Conservation (phyloP, 768 basidiomycete species). For the Exsudoporus frostii region DNA sequence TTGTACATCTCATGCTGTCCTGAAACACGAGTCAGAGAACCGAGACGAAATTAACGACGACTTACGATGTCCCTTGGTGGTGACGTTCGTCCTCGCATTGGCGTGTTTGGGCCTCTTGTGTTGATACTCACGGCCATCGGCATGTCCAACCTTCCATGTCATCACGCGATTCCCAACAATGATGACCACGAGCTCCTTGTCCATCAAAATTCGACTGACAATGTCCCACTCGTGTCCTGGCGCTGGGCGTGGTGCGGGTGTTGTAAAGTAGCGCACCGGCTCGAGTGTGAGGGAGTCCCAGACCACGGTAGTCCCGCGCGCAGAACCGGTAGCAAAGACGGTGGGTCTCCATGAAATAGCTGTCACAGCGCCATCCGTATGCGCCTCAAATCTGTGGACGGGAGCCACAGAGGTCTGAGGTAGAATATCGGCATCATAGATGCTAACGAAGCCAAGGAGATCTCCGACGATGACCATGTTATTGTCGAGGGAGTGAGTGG, state of each 20-base stretch:
- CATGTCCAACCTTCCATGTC: constrained; percentile 63
- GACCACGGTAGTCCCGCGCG: constrained; percentile 52
- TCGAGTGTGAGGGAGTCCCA: constrained; percentile 68
- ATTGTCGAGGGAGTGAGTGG: constrained; percentile 34
- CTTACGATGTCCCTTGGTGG: constrained; percentile 49
- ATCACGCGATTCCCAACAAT: constrained; percentile 59
- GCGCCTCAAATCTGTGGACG: constrained; percentile 55
- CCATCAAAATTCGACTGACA: constrained; percentile 58
- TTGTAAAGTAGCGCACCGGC: constrained; percentile 51
- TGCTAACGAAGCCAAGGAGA: constrained; percentile 56
- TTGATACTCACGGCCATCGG: constrained; percentile 28
- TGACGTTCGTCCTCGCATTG: constrained; percentile 24
- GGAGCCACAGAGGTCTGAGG: constrained; percentile 30
- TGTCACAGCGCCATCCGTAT: constrained; percentile 61
- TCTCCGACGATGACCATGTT: constrained; percentile 66
- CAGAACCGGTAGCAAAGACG: constrained; percentile 66
- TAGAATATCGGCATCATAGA: constrained; percentile 50
- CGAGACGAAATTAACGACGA: not conserved
- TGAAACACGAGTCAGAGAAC: constrained; percentile 25
- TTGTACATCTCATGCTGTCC: constrained; percentile 63
- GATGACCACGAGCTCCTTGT: constrained; percentile 52
- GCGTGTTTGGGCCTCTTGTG: constrained; percentile 34
- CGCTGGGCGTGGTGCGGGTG: constrained; percentile 39
- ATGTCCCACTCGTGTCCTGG: constrained; percentile 37
- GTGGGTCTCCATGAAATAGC: constrained; percentile 58